These are phyloP conservation scores for Metschnikowia reukaufii DNA, from an alignment of 805 yeast species.

Conservation along the genomic window DNA sequence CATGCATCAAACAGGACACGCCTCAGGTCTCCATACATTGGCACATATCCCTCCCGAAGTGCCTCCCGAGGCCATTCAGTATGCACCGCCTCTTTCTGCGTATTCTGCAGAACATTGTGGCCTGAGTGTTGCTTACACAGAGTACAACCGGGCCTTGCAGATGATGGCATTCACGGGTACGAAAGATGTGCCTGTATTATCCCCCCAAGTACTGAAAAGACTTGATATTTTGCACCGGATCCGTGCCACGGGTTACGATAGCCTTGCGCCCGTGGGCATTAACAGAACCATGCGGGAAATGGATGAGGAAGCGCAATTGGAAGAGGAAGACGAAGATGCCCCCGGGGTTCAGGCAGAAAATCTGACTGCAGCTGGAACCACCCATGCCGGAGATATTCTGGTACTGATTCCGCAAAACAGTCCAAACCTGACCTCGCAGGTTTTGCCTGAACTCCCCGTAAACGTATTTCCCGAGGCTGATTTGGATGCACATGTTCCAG, in stretches of 20 bases:
- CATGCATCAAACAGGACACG: slow-evolving; percentile 3
- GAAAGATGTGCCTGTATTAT: slow-evolving; percentile 16
- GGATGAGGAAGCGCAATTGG: slow-evolving; percentile 20
- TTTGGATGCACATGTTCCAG: slow-evolving; percentile 19
- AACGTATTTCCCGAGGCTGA: slow-evolving; percentile 15
- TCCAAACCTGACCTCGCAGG: not conserved
- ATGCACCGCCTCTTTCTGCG: slow-evolving; percentile 56
- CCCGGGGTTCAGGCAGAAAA: slow-evolving; percentile 18
- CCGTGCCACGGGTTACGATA: slow-evolving; percentile 34
- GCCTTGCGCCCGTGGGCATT: slow-evolving; percentile 41
- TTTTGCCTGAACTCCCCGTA: not conserved
- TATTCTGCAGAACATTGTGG: slow-evolving; percentile 47
- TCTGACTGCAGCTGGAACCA: slow-evolving; percentile 11
- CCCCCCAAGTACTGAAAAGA: slow-evolving; percentile 23
- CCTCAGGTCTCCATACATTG: slow-evolving; percentile 9
- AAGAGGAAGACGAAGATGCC: slow-evolving; percentile 13
- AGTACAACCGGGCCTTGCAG: slow-evolving; percentile 24
- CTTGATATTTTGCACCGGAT: slow-evolving; percentile 28
- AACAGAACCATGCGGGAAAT: slow-evolving; percentile 42
- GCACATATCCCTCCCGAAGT: slow-evolving; percentile 15
- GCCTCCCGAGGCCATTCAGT: slow-evolving; percentile 20
- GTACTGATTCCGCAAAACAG: not conserved
- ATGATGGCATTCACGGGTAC: slow-evolving; percentile 14
- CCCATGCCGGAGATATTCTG: slow-evolving; percentile 5
- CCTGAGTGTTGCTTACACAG: slow-evolving; percentile 20